A percentile compares a stretch with the other conserved stretches of the same genome.
These are phyloP conservation scores for Arxiozyma slooffiae DNA, from an alignment of 1,139 yeast genomes.

Conservation along the genomic window DNA sequence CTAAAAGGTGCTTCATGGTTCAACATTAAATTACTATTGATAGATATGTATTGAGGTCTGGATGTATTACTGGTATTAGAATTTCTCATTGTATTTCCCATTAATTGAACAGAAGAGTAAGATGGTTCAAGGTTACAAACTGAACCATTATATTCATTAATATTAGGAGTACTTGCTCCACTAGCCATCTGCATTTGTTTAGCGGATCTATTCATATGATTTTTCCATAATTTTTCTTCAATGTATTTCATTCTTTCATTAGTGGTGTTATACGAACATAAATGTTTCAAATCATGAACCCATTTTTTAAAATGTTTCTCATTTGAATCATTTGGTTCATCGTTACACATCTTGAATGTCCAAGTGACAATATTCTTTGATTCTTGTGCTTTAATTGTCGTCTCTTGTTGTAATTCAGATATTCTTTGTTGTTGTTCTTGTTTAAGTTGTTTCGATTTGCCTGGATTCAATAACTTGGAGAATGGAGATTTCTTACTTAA, in stretches of 20 bases:
- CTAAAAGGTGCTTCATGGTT: slow-evolving; percentile 8
- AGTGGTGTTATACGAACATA: slow-evolving; percentile 32
- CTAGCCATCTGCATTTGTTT: neutral
- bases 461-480: slow-evolving; percentile 3
- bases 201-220: slow-evolving; percentile 10
- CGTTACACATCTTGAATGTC: slow-evolving; percentile 21
- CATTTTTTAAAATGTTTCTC: slow-evolving; percentile 36
- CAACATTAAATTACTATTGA: slow-evolving; percentile 15
- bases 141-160: slow-evolving; percentile 2
- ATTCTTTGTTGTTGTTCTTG: slow-evolving; percentile 5
- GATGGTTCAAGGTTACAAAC: neutral
- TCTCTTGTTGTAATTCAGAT: slow-evolving; percentile 1
- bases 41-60: slow-evolving; percentile 22
- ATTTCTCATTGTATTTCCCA: neutral
- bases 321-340: slow-evolving; percentile 28
- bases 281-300: slow-evolving; percentile 37
- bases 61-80: neutral
- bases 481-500: slow-evolving; percentile 4
- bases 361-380: slow-evolving; percentile 15
- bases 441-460: slow-evolving; percentile 6
- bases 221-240: slow-evolving; percentile 24
- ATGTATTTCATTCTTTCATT: slow-evolving; percentile 31
- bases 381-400: slow-evolving; percentile 4
- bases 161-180: slow-evolving; percentile 1
- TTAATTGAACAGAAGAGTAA: slow-evolving; percentile 2